Conservation (phyloP, 108 stramenopile species). For the Pseudonitzschia multiseries region DNA sequence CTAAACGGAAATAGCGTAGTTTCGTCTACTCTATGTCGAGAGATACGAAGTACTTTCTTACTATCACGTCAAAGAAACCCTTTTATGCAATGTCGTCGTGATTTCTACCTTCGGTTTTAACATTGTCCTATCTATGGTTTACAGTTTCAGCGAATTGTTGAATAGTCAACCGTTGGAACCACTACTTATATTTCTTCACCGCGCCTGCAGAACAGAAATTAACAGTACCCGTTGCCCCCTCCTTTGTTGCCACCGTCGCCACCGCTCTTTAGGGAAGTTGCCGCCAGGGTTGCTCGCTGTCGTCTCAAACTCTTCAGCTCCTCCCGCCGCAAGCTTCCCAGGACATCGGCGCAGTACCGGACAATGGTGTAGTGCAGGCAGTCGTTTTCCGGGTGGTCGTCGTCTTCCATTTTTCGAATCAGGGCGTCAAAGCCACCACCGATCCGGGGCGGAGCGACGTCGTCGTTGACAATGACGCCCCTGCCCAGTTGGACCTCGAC, state of each 20-base stretch:
- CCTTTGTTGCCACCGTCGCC: not conserved
- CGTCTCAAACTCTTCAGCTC: slow-evolving; percentile 58
- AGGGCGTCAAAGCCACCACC: slow-evolving; percentile 60
- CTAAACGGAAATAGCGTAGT: no score
- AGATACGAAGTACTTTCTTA: no score
- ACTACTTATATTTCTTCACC: no score
- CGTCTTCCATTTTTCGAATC: slow-evolving; percentile 75
- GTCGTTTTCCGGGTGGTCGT: slow-evolving; percentile 71
- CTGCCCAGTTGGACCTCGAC: slow-evolving; percentile 41
- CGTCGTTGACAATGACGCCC: slow-evolving; percentile 27
- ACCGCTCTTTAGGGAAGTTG: not conserved
- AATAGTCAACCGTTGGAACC: no score
- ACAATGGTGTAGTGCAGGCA: slow-evolving; percentile 71
- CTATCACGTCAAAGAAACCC: no score
- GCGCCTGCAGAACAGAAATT: not conserved
- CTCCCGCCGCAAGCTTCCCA: slow-evolving; percentile 79
- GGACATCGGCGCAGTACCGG: slow-evolving; percentile 82
- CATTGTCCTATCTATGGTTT: no score
- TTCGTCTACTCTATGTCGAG: no score
- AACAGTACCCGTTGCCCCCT: not conserved
- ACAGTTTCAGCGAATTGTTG: no score
- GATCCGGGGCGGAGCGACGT: slow-evolving; percentile 20
- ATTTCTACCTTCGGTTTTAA: no score
- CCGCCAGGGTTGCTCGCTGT: slow-evolving; percentile 19
- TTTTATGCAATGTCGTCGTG: no score